Percentiles rank a stretch among this genome's conserved stretches.
These are phyloP conservation scores for Phytophthora megakarya DNA, from an alignment of 352 stramenopile species.

Conservation along the genomic window DNA sequence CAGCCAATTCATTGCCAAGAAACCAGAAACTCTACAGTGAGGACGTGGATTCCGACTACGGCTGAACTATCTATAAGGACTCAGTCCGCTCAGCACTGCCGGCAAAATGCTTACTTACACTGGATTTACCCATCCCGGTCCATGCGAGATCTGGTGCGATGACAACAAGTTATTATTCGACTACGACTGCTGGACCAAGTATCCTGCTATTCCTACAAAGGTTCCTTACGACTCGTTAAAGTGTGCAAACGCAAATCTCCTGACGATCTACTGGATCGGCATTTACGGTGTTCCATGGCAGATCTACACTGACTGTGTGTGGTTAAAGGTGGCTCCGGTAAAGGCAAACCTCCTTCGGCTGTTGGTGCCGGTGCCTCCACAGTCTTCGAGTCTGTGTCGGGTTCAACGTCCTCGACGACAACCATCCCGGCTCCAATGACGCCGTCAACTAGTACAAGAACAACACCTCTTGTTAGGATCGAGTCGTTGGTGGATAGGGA, in stretches of 20 bases:
- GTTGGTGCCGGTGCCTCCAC: slow-evolving; percentile 18
- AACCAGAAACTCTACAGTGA: slow-evolving; percentile 49
- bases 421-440: slow-evolving; percentile 6
- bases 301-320: slow-evolving; percentile 59
- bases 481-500: too few species aligned
- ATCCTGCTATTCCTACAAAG: slow-evolving; percentile 30
- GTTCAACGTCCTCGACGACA: not conserved
- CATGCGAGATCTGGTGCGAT: slow-evolving; percentile 68
- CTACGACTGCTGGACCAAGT: slow-evolving; percentile 54
- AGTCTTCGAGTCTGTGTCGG: not conserved
- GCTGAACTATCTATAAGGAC: slow-evolving; percentile 45
- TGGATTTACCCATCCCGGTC: slow-evolving; percentile 59
- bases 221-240: slow-evolving; percentile 52
- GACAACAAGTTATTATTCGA: slow-evolving; percentile 56
- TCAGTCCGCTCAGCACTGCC: slow-evolving; percentile 42
- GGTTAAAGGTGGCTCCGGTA: slow-evolving; percentile 36
- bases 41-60: slow-evolving; percentile 39
- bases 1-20: slow-evolving; percentile 44
- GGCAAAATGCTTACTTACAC: slow-evolving; percentile 49
- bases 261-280: slow-evolving; percentile 64
- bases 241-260: slow-evolving; percentile 47
- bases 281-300: slow-evolving; percentile 61
- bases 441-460: slow-evolving; percentile 2
- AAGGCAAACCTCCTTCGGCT: slow-evolving; percentile 26
- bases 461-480: too few species aligned